Percentiles rank a stretch among this genome's conserved stretches.
phyloP scores from a whole-genome alignment of 2,329 filamentous ascomycete genomes.

The Aspergillus sclerotialis region DNA sequence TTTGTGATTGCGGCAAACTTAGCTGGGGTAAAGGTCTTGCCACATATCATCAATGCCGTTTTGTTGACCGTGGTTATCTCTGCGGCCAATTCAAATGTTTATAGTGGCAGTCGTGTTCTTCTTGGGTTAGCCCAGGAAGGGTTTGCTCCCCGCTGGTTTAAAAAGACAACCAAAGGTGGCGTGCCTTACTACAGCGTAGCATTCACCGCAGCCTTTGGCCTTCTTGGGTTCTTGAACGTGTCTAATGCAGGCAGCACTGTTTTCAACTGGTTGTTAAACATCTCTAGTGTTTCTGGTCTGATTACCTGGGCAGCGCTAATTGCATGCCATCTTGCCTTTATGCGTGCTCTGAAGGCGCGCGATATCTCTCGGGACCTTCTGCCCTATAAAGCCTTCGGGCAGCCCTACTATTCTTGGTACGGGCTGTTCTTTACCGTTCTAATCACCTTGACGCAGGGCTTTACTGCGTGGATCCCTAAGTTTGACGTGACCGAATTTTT shows the following conservation, averaged over 20 bases:
- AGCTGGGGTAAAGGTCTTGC: slow-evolving; percentile 26
- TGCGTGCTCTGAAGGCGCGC: slow-evolving; percentile 50
- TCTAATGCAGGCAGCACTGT: slow-evolving; percentile 55
- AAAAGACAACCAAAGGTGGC: slow-evolving; percentile 31
- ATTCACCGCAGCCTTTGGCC: slow-evolving; percentile 45
- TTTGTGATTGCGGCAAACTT: slow-evolving; percentile 35
- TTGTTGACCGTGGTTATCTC: slow-evolving; percentile 33
- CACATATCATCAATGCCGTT: slow-evolving; percentile 31
- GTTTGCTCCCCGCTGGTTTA: slow-evolving; percentile 36
- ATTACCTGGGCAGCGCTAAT: slow-evolving; percentile 26
- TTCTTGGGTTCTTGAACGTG: slow-evolving; percentile 63
- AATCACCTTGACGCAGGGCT: slow-evolving; percentile 61
- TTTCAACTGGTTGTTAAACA: slow-evolving; percentile 36
- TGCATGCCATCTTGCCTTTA: slow-evolving; percentile 57
- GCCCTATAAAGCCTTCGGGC: slow-evolving; percentile 54
- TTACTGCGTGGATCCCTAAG: slow-evolving; percentile 54
- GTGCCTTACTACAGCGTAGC: slow-evolving; percentile 36
- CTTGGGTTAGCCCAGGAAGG: slow-evolving; percentile 52
- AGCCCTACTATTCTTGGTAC: slow-evolving; percentile 59
- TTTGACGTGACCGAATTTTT: slow-evolving; percentile 58
- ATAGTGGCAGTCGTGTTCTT: slow-evolving; percentile 55
- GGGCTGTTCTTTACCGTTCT: slow-evolving; percentile 58
- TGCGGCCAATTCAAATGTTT: slow-evolving; percentile 32
- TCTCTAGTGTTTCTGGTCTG: slow-evolving; percentile 23
- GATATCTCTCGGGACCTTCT: slow-evolving; percentile 51